Evolutionary conservation across 495 filamentous ascomycete species (phyloP).

Genomic region (Lentithecium fluviatile): DNA sequence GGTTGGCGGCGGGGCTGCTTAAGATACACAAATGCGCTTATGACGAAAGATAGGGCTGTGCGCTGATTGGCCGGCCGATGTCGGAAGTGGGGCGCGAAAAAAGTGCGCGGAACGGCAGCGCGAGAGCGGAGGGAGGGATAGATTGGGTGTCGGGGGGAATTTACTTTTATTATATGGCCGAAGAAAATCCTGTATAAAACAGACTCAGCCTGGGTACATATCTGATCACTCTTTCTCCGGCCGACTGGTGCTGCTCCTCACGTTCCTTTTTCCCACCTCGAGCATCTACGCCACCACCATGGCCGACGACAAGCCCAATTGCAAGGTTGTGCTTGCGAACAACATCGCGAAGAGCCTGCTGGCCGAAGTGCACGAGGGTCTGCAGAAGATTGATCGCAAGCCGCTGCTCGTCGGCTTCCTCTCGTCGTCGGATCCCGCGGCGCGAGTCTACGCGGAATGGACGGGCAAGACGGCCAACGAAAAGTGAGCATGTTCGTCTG

Average conservation of each 20-base stretch:
- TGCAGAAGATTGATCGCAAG: slow-evolving; percentile 64
- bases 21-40: neutral
- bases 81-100: slow-evolving; percentile 24
- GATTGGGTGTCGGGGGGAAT: neutral
- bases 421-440: slow-evolving; percentile 86
- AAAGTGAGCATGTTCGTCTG: slow-evolving; percentile 65
- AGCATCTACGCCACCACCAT: slow-evolving; percentile 13
- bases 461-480: slow-evolving; percentile 93
- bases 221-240: slow-evolving; percentile 1
- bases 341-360: slow-evolving; percentile 78
- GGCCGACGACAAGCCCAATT: slow-evolving; percentile 53
- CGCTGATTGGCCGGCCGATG: slow-evolving; percentile 31
- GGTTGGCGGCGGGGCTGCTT: slow-evolving; percentile 2
- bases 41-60: neutral
- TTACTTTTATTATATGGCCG: too few species aligned
- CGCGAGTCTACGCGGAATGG: slow-evolving; percentile 92
- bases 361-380: slow-evolving; percentile 68
- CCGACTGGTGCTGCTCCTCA: neutral
- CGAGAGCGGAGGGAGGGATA: neutral
- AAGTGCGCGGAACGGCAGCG: neutral
- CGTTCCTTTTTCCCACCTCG: slow-evolving; percentile 1
- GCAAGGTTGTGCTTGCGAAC: slow-evolving; percentile 87
- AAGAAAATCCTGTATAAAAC: too few species aligned
- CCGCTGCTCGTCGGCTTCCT: slow-evolving; percentile 88
- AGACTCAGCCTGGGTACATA: too few species aligned